These are phyloP conservation scores for Populus hybrid DNA, from an alignment of 441 rosid species.

Conservation along the genomic window DNA sequence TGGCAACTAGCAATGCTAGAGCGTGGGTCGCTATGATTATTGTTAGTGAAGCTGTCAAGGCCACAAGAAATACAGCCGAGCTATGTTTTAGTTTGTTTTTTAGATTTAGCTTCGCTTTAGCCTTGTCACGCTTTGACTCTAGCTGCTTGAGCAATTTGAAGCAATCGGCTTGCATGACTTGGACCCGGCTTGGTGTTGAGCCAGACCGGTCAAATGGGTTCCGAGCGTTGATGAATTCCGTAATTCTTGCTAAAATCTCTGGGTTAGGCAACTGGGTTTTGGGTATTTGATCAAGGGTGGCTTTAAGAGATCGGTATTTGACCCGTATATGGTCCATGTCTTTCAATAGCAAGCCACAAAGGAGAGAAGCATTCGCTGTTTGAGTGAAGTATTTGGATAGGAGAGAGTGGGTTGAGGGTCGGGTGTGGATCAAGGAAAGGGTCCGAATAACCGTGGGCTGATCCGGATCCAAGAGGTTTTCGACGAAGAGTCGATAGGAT, in stretches of 20 bases:
- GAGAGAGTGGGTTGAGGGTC: slow-evolving; percentile 27
- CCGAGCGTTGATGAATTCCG: slow-evolving; percentile 25
- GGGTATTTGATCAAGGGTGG: slow-evolving; percentile 16
- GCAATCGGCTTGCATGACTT: slow-evolving; percentile 34
- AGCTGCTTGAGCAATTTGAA: slow-evolving; percentile 42
- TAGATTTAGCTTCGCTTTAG: slow-evolving; percentile 40
- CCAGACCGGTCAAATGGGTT: slow-evolving; percentile 34
- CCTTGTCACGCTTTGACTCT: slow-evolving; percentile 49
- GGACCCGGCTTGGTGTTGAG: slow-evolving; percentile 34
- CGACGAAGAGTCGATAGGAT: slow-evolving; percentile 70
- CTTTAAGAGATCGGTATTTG: slow-evolving; percentile 30
- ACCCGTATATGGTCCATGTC: slow-evolving; percentile 47
- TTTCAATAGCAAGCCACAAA: slow-evolving; percentile 49
- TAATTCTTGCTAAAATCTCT: slow-evolving; percentile 16
- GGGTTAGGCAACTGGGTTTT: not conserved
- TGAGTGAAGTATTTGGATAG: slow-evolving; percentile 48
- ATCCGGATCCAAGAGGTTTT: slow-evolving; percentile 69
- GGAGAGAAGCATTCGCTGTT: slow-evolving; percentile 53
- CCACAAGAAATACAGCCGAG: slow-evolving; percentile 54
- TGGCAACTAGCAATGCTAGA: slow-evolving; percentile 55
- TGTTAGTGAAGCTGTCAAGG: slow-evolving; percentile 56
- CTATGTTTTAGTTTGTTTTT: slow-evolving; percentile 39
- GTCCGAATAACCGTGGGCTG: slow-evolving; percentile 35
- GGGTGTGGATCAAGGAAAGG: slow-evolving; percentile 28
- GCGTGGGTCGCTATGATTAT: slow-evolving; percentile 64